Percentiles rank a stretch among this genome's conserved stretches.
Evolutionary conservation across 164 flowering plant species (phyloP).

Genomic region (Liriodendron chinense): DNA sequence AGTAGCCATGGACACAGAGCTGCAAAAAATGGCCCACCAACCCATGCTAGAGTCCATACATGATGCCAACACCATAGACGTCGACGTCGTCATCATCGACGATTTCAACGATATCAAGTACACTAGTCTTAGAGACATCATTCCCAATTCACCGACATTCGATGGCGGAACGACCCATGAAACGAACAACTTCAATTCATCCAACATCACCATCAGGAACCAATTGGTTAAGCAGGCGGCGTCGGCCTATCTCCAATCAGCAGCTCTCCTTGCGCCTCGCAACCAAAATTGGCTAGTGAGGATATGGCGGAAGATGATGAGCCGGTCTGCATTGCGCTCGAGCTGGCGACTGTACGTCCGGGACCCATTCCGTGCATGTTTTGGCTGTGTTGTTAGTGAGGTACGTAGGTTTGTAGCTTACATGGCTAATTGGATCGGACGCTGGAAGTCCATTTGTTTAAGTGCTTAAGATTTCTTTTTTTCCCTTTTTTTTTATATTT

Average conservation of each 20-base stretch:
- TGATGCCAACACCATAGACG: too few relatives aligned
- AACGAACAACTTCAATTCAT: slow-evolving; percentile 16
- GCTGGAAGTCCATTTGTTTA: too few relatives aligned
- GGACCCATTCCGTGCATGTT: too few relatives aligned
- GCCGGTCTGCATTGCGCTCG: slow-evolving; percentile 16
- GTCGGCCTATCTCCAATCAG: slow-evolving; percentile 54
- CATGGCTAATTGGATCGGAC: too few relatives aligned
- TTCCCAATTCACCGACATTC: slow-evolving; percentile 2
- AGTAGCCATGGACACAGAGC: too few relatives aligned
- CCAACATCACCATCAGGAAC: slow-evolving; percentile 42
- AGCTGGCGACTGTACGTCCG: neutral
- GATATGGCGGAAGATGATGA: slow-evolving; percentile 22
- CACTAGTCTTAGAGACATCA: slow-evolving; percentile 53
- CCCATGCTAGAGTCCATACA: too few relatives aligned
- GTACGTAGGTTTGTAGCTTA: too few relatives aligned
- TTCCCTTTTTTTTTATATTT: too few relatives aligned
- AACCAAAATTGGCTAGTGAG: slow-evolving; percentile 30
- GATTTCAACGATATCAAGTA: slow-evolving; percentile 24
- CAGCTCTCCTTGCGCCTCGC: slow-evolving; percentile 25
- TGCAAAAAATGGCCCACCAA: too few relatives aligned
- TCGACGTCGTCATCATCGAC: too few relatives aligned
- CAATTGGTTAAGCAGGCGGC: slow-evolving; percentile 65
- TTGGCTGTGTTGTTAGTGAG: too few relatives aligned
- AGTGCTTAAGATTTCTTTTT: too few relatives aligned
- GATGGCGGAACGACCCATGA: neutral